These are phyloP conservation scores for Polygonum maritimum DNA, from an alignment of 148 eudicot species.

Conservation along the genomic window DNA sequence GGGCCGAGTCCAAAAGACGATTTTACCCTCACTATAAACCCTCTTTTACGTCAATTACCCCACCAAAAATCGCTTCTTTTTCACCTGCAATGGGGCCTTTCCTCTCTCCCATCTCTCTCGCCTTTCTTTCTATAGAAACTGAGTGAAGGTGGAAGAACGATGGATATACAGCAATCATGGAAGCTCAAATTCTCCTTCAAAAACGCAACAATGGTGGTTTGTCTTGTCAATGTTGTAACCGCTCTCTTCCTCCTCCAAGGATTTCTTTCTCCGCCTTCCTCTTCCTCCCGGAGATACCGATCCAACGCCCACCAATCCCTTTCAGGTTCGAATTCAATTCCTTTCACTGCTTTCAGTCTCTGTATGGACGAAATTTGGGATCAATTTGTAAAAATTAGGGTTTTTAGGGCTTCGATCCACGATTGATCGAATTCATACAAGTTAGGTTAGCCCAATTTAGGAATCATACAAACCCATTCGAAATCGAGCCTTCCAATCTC, in stretches of 20 bases:
- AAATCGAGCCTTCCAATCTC: background rate
- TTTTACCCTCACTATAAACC: background rate
- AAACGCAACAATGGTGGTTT: conserved; percentile 60
- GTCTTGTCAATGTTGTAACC: conserved; percentile 55
- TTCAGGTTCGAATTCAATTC: conserved; percentile 25
- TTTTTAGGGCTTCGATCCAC: background rate
- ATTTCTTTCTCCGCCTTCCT: conserved; percentile 42
- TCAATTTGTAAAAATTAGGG: background rate
- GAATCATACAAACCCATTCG: background rate
- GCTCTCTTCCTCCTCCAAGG: conserved; percentile 50
- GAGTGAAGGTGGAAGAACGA: background rate
- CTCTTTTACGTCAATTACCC: background rate
- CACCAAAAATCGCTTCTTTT: background rate
- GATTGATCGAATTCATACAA: background rate
- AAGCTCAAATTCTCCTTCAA: conserved; percentile 46
- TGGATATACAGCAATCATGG: conserved; percentile 31
- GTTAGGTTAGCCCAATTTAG: background rate
- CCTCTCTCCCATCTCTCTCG: background rate
- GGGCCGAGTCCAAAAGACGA: background rate
- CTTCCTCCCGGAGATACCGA: conserved; percentile 26
- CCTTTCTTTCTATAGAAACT: background rate
- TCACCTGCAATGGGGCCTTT: background rate
- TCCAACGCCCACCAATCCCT: conserved; percentile 14
- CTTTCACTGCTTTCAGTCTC: background rate
- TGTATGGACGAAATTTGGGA: background rate